Percentiles rank a stretch among this genome's conserved stretches.
Conservation (phyloP, 2,329 filamentous ascomycete species). For the Aureobasidium sp. region DNA sequence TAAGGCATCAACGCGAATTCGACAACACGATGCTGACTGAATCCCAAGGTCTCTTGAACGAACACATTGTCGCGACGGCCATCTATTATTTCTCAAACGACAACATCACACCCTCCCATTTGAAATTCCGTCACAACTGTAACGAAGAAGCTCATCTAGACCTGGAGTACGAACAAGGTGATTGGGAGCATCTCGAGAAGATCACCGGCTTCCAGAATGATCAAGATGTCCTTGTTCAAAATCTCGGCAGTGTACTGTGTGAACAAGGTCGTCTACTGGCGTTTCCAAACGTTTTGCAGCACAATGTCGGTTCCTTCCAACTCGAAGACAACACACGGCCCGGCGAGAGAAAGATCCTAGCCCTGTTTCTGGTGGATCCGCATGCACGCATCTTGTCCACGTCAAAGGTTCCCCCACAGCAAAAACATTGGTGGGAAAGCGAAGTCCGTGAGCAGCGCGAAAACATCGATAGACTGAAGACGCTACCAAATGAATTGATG, state of each 20-base stretch:
- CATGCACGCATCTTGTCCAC: constrained; percentile 42
- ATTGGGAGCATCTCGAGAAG: background rate
- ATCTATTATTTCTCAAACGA: constrained; percentile 54
- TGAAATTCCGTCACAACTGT: constrained; percentile 35
- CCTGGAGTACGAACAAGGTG: background rate
- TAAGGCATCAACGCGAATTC: background rate
- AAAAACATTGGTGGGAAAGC: constrained; percentile 34
- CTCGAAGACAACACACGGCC: constrained; percentile 42
- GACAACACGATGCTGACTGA: background rate
- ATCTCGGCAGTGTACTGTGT: constrained; percentile 41
- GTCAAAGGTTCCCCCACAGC: constrained; percentile 43
- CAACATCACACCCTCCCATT: constrained; percentile 47
- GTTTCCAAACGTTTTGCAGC: constrained; percentile 47
- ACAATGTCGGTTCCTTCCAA: constrained; percentile 43
- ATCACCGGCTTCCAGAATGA: constrained; percentile 16
- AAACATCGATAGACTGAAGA: constrained; percentile 15
- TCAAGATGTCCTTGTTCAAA: background rate
- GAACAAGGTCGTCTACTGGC: constrained; percentile 42
- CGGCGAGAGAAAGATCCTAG: constrained; percentile 48
- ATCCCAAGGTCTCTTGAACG: constrained; percentile 39
- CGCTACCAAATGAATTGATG: constrained; percentile 23
- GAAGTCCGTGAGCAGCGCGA: constrained; percentile 2
- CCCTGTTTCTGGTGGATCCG: constrained; percentile 52
- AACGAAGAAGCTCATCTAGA: background rate
- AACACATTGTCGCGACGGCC: constrained; percentile 56